Evolutionary conservation across 2,329 filamentous ascomycete genomes (phyloP).

Genomic region (Penicillium palitans): DNA sequence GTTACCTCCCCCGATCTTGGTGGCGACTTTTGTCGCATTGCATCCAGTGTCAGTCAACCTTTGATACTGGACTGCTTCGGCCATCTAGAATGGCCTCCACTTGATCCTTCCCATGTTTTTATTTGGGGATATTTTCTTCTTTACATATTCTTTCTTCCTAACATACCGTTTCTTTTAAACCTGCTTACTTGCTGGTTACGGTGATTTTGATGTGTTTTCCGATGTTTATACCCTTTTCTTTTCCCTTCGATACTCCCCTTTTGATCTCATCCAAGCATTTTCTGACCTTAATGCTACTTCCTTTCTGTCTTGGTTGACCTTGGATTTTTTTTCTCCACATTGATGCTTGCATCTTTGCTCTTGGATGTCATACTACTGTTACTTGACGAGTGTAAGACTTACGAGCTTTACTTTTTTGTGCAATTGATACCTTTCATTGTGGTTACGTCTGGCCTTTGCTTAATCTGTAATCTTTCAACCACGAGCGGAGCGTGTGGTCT

Average conservation of each 20-base stretch:
- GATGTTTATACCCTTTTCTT: conserved; percentile 12
- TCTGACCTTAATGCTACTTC: not conserved
- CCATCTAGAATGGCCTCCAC: conserved; percentile 8
- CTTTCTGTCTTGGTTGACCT: conserved; percentile 8
- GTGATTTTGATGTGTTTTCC: conserved; percentile 7
- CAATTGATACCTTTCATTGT: not conserved
- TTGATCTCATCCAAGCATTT: conserved; percentile 4
- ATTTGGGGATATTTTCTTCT: conserved; percentile 2
- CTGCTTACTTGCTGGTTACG: conserved; percentile 3
- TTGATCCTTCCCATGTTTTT: not conserved
- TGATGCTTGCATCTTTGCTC: conserved; percentile 8
- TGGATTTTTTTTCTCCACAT: conserved; percentile 3
- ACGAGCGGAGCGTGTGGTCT: not conserved
- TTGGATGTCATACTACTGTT: conserved; percentile 11
- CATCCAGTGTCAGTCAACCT: conserved; percentile 1
- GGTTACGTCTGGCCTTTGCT: not conserved
- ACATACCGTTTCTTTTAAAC: not conserved
- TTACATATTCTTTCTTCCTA: conserved; percentile 4
- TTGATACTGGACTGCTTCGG: not conserved
- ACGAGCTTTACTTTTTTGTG: conserved; percentile 4
- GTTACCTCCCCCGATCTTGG: conserved; percentile 5
- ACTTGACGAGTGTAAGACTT: conserved; percentile 13
- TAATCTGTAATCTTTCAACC: not conserved
- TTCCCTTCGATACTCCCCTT: conserved; percentile 1
- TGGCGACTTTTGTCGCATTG: conserved; percentile 3